Evolutionary conservation across 257 asterid genomes (phyloP).

Genomic region (Solanum chmielewskii): DNA sequence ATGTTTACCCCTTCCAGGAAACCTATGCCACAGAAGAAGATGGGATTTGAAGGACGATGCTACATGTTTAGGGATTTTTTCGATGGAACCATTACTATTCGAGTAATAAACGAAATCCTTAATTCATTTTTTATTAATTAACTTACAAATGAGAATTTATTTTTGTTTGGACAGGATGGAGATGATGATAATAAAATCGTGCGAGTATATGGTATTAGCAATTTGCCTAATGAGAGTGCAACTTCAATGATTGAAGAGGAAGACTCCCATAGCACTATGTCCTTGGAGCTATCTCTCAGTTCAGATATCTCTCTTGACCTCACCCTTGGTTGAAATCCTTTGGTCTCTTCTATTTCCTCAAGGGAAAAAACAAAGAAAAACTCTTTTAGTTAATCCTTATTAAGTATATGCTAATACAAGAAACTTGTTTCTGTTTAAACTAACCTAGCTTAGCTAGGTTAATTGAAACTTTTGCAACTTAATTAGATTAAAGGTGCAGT

Average conservation of each 20-base stretch:
- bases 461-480: neutral
- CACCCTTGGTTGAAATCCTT: constrained; percentile 23
- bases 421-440: neutral
- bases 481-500: neutral
- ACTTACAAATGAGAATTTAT: neutral
- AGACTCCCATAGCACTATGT: neutral
- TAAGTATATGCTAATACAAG: neutral
- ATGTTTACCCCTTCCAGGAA: neutral
- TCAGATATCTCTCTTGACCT: constrained; percentile 38
- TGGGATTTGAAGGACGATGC: neutral
- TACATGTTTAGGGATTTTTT: constrained; percentile 23
- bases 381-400: neutral
- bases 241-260: neutral
- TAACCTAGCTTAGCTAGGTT: neutral
- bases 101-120: neutral
- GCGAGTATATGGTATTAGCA: neutral
- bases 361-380: too few relatives aligned
- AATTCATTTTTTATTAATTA: neutral
- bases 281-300: constrained; percentile 1
- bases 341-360: neutral
- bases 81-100: neutral
- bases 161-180: neutral
- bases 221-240: neutral
- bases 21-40: neutral
- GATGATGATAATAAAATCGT: neutral